Percentiles rank a stretch among this genome's conserved stretches.
Evolutionary conservation across 2,329 filamentous ascomycete species (phyloP).

Genomic region (Beauveria asiatica): DNA sequence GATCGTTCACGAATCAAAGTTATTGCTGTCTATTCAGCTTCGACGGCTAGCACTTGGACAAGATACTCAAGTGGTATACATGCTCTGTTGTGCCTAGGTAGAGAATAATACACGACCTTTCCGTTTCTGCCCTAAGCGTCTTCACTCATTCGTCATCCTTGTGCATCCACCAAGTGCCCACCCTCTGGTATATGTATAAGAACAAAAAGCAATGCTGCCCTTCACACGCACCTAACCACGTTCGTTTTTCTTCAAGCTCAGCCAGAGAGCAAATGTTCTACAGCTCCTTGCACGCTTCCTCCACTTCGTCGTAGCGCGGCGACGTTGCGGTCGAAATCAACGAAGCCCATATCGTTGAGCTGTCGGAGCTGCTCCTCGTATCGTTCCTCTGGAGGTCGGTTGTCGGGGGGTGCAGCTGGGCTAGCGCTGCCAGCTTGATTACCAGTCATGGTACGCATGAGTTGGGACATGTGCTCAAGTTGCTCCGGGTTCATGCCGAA

Average conservation of each 20-base stretch:
- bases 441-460: slow-evolving; percentile 31
- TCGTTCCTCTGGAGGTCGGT: slow-evolving; percentile 82
- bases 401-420: slow-evolving; percentile 60
- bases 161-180: not conserved
- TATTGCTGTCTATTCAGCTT: not conserved
- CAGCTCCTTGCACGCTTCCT: slow-evolving; percentile 86
- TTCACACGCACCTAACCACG: not conserved
- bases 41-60: not conserved
- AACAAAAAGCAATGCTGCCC: not conserved
- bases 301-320: slow-evolving; percentile 79
- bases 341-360: slow-evolving; percentile 98
- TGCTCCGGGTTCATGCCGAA: slow-evolving; percentile 46
- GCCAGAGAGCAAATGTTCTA: slow-evolving; percentile 57
- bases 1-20: not conserved
- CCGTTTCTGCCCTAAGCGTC: not conserved
- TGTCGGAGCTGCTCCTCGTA: slow-evolving; percentile 87
- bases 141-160: not conserved
- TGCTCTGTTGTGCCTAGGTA: slow-evolving; percentile 8
- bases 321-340: slow-evolving; percentile 89
- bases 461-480: slow-evolving; percentile 45
- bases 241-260: not conserved
- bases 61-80: slow-evolving; percentile 9
- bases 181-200: slow-evolving; percentile 9
- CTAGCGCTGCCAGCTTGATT: slow-evolving; percentile 19
- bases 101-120: slow-evolving; percentile 5